phyloP scores from a whole-genome alignment of 176 grass and related monocot species.

The Bromus sterilis region DNA sequence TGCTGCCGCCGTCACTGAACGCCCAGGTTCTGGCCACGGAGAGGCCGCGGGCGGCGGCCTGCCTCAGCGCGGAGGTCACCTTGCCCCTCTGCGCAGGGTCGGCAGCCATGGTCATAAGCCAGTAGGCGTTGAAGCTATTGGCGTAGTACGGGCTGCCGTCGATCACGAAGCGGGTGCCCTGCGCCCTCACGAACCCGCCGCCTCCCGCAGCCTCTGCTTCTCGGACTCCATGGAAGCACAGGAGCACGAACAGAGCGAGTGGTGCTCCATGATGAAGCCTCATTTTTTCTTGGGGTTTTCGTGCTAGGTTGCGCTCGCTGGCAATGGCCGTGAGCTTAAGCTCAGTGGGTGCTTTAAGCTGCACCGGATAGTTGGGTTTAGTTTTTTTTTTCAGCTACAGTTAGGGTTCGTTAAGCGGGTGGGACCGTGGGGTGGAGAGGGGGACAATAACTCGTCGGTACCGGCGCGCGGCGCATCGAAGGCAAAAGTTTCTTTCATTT shows the following conservation, averaged over 20 bases:
- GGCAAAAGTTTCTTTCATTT: too few relatives aligned
- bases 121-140: slow-evolving; percentile 97
- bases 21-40: slow-evolving; percentile 87
- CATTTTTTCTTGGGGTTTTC: slow-evolving; percentile 4
- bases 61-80: slow-evolving; percentile 40
- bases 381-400: too few relatives aligned
- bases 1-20: slow-evolving; percentile 73
- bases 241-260: slow-evolving; percentile 30
- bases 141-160: slow-evolving; percentile 82
- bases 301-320: not conserved
- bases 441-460: too few relatives aligned
- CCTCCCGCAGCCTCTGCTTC: slow-evolving; percentile 13
- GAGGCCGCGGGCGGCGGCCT: slow-evolving; percentile 65
- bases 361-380: not conserved
- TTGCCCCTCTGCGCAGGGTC: slow-evolving; percentile 62
- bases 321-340: slow-evolving; percentile 1
- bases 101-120: slow-evolving; percentile 73
- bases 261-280: slow-evolving; percentile 11
- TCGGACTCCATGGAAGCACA: slow-evolving; percentile 14
- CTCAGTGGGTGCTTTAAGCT: not conserved
- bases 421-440: too few relatives aligned
- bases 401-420: not conserved
- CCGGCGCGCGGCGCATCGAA: too few relatives aligned
- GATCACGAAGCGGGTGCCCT: slow-evolving; percentile 62
- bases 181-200: slow-evolving; percentile 52